Evolutionary conservation across 2,329 filamentous ascomycete genomes (phyloP).

Genomic region (Aspergillus aculeatinus): DNA sequence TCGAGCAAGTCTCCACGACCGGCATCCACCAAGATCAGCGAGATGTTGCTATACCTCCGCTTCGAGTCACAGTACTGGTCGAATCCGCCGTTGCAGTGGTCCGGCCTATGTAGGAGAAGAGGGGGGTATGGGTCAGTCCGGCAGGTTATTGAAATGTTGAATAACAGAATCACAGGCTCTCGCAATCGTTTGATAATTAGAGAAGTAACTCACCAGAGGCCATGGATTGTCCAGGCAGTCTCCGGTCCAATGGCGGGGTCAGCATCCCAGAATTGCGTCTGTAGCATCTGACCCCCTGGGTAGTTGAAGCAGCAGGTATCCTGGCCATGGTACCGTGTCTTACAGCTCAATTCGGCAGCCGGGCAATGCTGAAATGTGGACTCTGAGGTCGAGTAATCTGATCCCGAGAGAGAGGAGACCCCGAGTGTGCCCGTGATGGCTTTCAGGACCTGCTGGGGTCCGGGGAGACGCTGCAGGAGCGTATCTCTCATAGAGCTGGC

Average conservation of each 20-base stretch:
- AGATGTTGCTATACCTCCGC: conserved; percentile 66
- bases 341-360: conserved; percentile 57
- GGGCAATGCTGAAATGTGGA: conserved; percentile 31
- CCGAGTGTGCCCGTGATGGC: conserved; percentile 32
- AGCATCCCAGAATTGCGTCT: conserved; percentile 78
- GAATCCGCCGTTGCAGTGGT: conserved; percentile 69
- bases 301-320: conserved; percentile 74
- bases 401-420: conserved; percentile 23
- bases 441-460: conserved; percentile 38
- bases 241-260: conserved; percentile 62
- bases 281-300: conserved; percentile 68
- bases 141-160: background rate
- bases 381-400: conserved; percentile 10
- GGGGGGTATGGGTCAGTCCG: background rate
- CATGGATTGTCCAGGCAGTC: conserved; percentile 74
- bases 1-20: conserved; percentile 57
- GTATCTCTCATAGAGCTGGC: conserved; percentile 9
- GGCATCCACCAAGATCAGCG: conserved; percentile 57
- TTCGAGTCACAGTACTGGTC: conserved; percentile 63
- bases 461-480: conserved; percentile 28
- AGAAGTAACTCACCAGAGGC: conserved; percentile 54
- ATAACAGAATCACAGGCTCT: background rate
- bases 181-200: background rate
- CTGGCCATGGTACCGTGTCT: conserved; percentile 59
- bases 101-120: conserved; percentile 48